Evolutionary conservation across 352 stramenopile species (phyloP).

Genomic region (Phytophthora brassicae): DNA sequence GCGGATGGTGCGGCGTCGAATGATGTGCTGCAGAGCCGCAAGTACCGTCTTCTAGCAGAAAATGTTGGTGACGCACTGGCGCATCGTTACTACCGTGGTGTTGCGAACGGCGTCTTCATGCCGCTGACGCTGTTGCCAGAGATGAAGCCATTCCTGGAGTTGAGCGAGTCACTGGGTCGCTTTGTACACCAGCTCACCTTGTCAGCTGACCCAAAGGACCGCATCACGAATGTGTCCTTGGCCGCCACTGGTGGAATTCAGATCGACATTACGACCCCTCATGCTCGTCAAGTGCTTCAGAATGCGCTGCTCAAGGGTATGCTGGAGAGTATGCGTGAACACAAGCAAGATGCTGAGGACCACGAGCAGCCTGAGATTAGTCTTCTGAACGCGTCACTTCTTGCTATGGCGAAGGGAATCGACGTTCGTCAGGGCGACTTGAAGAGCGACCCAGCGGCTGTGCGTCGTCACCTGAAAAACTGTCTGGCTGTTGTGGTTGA

Average conservation of each 20-base stretch:
- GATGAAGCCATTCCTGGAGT: slow-evolving; percentile 79
- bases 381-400: slow-evolving; percentile 68
- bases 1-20: slow-evolving; percentile 86
- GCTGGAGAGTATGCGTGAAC: slow-evolving; percentile 55
- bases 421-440: slow-evolving; percentile 76
- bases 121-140: slow-evolving; percentile 71
- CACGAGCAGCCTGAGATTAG: slow-evolving; percentile 33
- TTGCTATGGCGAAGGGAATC: slow-evolving; percentile 76
- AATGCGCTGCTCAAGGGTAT: slow-evolving; percentile 77
- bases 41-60: slow-evolving; percentile 77
- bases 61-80: slow-evolving; percentile 77
- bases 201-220: slow-evolving; percentile 63
- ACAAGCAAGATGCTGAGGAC: slow-evolving; percentile 15
- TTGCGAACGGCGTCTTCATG: slow-evolving; percentile 87
- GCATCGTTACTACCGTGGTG: slow-evolving; percentile 69
- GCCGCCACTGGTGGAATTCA: slow-evolving; percentile 63
- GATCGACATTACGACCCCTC: slow-evolving; percentile 77
- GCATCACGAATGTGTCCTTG: slow-evolving; percentile 65
- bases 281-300: slow-evolving; percentile 72
- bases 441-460: slow-evolving; percentile 32
- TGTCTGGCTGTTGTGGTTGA: slow-evolving; percentile 72
- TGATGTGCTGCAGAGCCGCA: slow-evolving; percentile 68
- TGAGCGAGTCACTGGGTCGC: slow-evolving; percentile 72
- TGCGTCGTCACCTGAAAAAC: slow-evolving; percentile 76
- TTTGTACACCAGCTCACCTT: slow-evolving; percentile 69